Conservation (phyloP, 345 rosid species). For the Limnanthes douglasii region DNA sequence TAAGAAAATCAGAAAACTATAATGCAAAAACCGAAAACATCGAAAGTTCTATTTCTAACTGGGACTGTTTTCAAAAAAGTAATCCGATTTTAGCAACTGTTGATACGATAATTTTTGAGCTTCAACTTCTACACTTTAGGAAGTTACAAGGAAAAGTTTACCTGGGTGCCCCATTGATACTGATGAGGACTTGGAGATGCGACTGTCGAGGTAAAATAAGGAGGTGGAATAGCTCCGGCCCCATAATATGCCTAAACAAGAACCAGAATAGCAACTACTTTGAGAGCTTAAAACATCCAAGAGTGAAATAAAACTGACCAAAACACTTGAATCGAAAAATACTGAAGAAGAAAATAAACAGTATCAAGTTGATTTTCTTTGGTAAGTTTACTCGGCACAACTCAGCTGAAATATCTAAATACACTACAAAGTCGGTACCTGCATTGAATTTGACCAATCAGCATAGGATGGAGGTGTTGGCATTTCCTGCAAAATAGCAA, state of each 20-base stretch:
- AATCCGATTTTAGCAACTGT: too few relatives aligned
- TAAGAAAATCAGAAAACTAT: conserved; percentile 3
- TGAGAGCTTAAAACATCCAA: conserved; percentile 3
- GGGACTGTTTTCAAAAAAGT: not conserved
- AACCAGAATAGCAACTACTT: conserved; percentile 9
- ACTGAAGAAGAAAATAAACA: not conserved
- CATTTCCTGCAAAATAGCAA: conserved; percentile 34
- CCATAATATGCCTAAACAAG: conserved; percentile 78
- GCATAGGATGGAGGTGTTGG: conserved; percentile 54
- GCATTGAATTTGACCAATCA: conserved; percentile 88
- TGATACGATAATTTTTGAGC: too few relatives aligned
- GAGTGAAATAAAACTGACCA: conserved; percentile 5
- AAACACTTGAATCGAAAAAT: too few relatives aligned
- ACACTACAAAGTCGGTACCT: conserved; percentile 28
- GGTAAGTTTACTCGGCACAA: too few relatives aligned
- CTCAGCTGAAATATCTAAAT: too few relatives aligned
- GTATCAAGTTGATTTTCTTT: too few relatives aligned
- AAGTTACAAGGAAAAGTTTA: conserved; percentile 12
- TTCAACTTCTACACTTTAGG: too few relatives aligned
- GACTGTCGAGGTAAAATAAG: conserved; percentile 73
- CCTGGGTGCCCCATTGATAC: conserved; percentile 91
- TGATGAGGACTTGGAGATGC: conserved; percentile 84
- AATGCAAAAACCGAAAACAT: conserved; percentile 3
- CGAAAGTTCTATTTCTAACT: not conserved
- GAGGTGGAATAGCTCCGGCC: conserved; percentile 73